phyloP scores from a whole-genome alignment of 345 rosid genomes.

The Eucalyptus curtisii region DNA sequence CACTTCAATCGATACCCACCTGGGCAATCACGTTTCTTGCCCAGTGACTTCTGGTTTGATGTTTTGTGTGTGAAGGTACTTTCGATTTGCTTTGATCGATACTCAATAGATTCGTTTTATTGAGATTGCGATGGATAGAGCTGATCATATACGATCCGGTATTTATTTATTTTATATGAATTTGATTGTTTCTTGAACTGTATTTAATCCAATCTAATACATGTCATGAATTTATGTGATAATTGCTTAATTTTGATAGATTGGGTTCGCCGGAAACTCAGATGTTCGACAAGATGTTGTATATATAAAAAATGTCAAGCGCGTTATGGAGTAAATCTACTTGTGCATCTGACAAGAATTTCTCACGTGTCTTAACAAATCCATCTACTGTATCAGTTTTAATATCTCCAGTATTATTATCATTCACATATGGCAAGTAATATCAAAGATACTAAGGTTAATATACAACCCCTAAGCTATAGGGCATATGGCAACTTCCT shows the following conservation, averaged over 20 bases:
- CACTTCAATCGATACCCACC: neutral
- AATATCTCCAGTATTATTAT: neutral
- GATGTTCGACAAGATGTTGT: neutral
- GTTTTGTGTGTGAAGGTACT: neutral
- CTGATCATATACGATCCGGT: neutral
- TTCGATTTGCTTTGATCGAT: neutral
- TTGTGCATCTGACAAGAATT: neutral
- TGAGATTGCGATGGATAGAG: neutral
- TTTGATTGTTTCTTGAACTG: neutral
- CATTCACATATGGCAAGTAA: neutral
- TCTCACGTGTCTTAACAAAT: neutral
- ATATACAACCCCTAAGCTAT: too few species aligned
- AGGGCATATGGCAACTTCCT: neutral
- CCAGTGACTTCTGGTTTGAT: neutral
- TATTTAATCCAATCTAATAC: neutral
- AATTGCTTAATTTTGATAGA: neutral
- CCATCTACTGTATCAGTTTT: neutral
- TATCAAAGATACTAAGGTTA: neutral
- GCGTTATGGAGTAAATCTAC: neutral
- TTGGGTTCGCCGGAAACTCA: fast-evolving
- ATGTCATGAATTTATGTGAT: neutral
- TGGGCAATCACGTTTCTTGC: neutral
- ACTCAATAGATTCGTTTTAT: neutral
- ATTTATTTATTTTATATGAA: neutral
- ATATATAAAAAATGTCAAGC: fast-evolving